Conservation (phyloP, 768 basidiomycete genomes). For the Nidularia pulvinata region DNA sequence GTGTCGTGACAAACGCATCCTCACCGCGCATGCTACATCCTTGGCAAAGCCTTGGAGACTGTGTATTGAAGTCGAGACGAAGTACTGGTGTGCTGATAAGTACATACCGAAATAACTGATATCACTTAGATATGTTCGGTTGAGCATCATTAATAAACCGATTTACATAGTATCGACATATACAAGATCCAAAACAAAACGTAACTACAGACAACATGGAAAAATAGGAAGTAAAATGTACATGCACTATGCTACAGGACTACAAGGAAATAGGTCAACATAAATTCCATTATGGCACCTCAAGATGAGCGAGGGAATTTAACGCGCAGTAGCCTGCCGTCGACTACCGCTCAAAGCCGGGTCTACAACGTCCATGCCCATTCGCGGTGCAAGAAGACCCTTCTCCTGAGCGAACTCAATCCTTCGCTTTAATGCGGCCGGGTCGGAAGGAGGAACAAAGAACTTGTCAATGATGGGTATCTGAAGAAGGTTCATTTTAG, state of each 20-base stretch:
- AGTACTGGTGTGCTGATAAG: too few relatives aligned
- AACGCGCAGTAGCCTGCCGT: not conserved
- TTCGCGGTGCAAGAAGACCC: conserved; percentile 73
- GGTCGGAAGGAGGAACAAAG: conserved; percentile 87
- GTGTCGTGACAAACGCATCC: too few relatives aligned
- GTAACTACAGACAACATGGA: too few relatives aligned
- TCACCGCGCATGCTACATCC: too few relatives aligned
- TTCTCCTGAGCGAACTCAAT: conserved; percentile 88
- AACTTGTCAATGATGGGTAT: conserved; percentile 95
- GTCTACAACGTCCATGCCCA: conserved; percentile 9
- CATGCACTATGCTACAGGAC: not conserved
- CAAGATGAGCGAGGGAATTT: not conserved
- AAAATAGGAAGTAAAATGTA: not conserved
- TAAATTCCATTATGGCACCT: too few relatives aligned
- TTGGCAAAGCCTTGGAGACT: too few relatives aligned
- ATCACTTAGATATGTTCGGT: too few relatives aligned
- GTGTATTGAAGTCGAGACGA: too few relatives aligned
- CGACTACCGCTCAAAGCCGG: not conserved
- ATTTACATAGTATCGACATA: too few relatives aligned
- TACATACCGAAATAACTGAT: too few relatives aligned
- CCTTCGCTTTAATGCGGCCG: conserved; percentile 63
- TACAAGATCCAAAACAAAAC: too few relatives aligned
- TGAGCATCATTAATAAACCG: too few relatives aligned
- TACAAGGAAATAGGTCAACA: not conserved
- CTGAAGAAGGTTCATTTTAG: conserved; percentile 93